Evolutionary conservation across 1,284 basidiomycete genomes (phyloP).

Genomic region (Ustilago trichophora): DNA sequence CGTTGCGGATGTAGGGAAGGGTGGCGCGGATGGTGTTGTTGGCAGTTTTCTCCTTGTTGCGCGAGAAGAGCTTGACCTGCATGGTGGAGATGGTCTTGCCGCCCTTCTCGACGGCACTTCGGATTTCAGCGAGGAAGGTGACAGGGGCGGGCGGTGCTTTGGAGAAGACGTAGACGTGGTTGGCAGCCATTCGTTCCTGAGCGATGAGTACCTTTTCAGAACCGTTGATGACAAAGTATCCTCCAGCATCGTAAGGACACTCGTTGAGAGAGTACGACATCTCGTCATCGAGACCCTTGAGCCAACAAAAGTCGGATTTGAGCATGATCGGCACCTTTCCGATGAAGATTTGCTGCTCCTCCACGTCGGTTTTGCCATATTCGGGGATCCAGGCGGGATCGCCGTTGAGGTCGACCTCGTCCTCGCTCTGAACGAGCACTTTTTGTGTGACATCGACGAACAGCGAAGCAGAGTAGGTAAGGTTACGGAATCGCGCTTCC

Average conservation of each 20-base stretch:
- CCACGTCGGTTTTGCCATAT: constrained; percentile 72
- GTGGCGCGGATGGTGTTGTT: constrained; percentile 92
- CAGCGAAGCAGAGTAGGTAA: constrained; percentile 94
- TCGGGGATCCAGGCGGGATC: constrained; percentile 81
- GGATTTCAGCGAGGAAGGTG: constrained; percentile 95
- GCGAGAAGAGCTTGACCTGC: constrained; percentile 95
- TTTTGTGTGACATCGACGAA: constrained; percentile 96
- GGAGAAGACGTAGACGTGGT: constrained; percentile 99
- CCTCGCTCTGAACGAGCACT: constrained; percentile 79
- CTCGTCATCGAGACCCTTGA: constrained; percentile 80
- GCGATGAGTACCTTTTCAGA: constrained; percentile 99
- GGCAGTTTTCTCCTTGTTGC: constrained; percentile 84
- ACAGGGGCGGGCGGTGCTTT: constrained; percentile 96
- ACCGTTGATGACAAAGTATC: constrained; percentile 99
- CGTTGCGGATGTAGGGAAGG: constrained; percentile 96
- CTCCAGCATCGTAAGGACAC: constrained; percentile 92
- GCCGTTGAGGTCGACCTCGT: constrained; percentile 75
- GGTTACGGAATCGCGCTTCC: constrained; percentile 90
- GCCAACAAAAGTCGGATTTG: constrained; percentile 92
- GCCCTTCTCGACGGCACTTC: constrained; percentile 96
- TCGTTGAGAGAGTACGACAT: constrained; percentile 91
- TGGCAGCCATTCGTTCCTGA: constrained; percentile 98
- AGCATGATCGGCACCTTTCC: constrained; percentile 99
- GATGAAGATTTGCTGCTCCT: constrained; percentile 85
- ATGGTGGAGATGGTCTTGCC: constrained; percentile 98